Conservation (phyloP, 192 early-diverging fungal genomes). For the Linnemannia schmuckeri region DNA sequence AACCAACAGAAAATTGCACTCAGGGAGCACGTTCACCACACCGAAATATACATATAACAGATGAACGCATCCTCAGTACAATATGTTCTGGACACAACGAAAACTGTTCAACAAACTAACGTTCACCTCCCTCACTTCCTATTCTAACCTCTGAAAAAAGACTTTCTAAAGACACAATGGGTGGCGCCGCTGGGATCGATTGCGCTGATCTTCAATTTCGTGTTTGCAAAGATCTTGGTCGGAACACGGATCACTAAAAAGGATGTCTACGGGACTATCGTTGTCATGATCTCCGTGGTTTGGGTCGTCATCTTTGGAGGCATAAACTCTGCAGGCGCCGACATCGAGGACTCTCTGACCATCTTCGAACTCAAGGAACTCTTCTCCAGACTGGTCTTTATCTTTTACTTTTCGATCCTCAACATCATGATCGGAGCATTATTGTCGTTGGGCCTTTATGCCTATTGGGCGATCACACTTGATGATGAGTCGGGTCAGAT, state of each 20-base stretch:
- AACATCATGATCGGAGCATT: conserved; percentile 59
- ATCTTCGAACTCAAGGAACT: conserved; percentile 62
- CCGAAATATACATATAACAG: not conserved
- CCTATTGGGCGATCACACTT: conserved; percentile 56
- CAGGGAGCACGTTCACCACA: not conserved
- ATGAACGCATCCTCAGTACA: not conserved
- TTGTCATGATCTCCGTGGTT: conserved; percentile 67
- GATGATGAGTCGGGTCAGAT: conserved; percentile 41
- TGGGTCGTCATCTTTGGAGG: conserved; percentile 73
- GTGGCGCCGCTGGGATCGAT: conserved; percentile 69
- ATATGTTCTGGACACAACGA: not conserved
- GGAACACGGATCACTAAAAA: conserved; percentile 64
- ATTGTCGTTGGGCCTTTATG: conserved; percentile 59
- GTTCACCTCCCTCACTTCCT: conserved; percentile 2
- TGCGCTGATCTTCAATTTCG: conserved; percentile 71
- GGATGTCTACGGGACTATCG: conserved; percentile 67
- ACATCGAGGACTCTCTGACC: conserved; percentile 65
- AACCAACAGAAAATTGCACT: not conserved
- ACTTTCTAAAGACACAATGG: conserved; percentile 75
- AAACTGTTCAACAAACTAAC: not conserved
- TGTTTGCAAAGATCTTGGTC: conserved; percentile 72
- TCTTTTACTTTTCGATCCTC: conserved; percentile 66
- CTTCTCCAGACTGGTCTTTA: conserved; percentile 61
- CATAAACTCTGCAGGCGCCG: conserved; percentile 60
- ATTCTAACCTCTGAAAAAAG: conserved; percentile 36